phyloP scores from a whole-genome alignment of 371 early-diverging fungal genomes.

The Thermomucor indicae-seudaticae region DNA sequence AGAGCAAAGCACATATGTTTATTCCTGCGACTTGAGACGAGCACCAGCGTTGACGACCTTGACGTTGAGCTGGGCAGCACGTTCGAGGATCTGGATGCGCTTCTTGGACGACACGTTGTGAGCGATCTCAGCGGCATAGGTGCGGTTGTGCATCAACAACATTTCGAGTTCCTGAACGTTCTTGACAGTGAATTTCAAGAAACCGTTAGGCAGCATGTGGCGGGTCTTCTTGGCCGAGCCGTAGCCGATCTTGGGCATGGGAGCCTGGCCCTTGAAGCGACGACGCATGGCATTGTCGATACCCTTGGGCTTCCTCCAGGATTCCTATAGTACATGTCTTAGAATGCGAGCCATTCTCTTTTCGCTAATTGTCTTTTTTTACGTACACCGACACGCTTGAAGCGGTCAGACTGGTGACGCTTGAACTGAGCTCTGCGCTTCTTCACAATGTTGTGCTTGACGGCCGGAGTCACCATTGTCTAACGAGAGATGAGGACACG shows the following conservation, averaged over 20 bases:
- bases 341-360: no score
- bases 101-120: conserved; percentile 97
- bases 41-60: conserved; percentile 97
- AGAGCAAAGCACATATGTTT: no score
- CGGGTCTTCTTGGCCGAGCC: conserved; percentile 96
- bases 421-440: conserved; percentile 98
- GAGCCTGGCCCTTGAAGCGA: conserved; percentile 96
- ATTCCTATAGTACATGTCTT: conserved; percentile 66
- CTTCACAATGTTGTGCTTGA: conserved; percentile 94
- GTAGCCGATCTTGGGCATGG: conserved; percentile 99
- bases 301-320: conserved; percentile 99
- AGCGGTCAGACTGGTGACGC: conserved; percentile 99
- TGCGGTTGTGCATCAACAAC: conserved; percentile 98
- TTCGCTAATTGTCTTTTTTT: no score
- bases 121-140: conserved; percentile 99
- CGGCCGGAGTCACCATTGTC: conserved; percentile 83
- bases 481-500: background rate
- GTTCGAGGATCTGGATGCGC: conserved; percentile 95
- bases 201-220: conserved; percentile 97
- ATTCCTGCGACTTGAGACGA: conserved; percentile 91
- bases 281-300: conserved; percentile 99
- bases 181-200: conserved; percentile 96
- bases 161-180: conserved; percentile 97
- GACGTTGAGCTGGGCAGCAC: conserved; percentile 97
- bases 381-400: conserved; percentile 89